phyloP scores from a whole-genome alignment of 1,284 basidiomycete genomes.

The Somion occarium region DNA sequence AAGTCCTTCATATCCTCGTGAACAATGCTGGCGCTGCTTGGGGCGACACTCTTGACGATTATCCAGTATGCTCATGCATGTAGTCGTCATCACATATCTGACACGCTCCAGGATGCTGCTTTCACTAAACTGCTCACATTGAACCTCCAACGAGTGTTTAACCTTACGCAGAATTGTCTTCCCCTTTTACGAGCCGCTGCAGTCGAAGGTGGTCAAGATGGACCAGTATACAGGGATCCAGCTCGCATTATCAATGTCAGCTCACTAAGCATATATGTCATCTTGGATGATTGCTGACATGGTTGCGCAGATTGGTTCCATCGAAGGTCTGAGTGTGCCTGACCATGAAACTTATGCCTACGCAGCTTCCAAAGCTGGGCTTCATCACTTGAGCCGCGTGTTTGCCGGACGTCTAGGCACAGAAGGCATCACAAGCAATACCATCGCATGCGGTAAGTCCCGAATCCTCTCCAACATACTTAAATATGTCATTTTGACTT shows the following conservation, averaged over 20 bases:
- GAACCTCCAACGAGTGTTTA: slow-evolving; percentile 70
- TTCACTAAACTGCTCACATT: slow-evolving; percentile 61
- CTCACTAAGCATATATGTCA: slow-evolving; percentile 5
- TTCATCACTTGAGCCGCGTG: slow-evolving; percentile 60
- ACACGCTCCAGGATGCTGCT: slow-evolving; percentile 37
- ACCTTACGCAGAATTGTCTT: slow-evolving; percentile 60
- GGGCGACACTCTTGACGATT: slow-evolving; percentile 53
- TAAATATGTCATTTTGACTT: background rate
- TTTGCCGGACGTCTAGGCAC: slow-evolving; percentile 56
- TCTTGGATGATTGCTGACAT: background rate
- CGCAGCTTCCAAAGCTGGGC: slow-evolving; percentile 58
- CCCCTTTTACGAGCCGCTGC: slow-evolving; percentile 56
- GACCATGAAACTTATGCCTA: slow-evolving; percentile 67
- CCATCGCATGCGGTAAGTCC: slow-evolving; percentile 58
- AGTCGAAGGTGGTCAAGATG: slow-evolving; percentile 36
- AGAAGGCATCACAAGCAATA: slow-evolving; percentile 64
- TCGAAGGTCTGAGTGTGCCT: slow-evolving; percentile 53
- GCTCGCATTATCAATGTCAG: slow-evolving; percentile 61
- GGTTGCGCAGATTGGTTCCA: slow-evolving; percentile 52
- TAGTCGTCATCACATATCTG: background rate
- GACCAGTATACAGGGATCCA: slow-evolving; percentile 39
- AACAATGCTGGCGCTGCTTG: slow-evolving; percentile 70
- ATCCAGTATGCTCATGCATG: slow-evolving; percentile 40
- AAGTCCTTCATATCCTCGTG: slow-evolving; percentile 54
- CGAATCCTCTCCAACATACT: background rate